phyloP scores from a whole-genome alignment of 805 yeast genomes.

The Candida piceae region DNA sequence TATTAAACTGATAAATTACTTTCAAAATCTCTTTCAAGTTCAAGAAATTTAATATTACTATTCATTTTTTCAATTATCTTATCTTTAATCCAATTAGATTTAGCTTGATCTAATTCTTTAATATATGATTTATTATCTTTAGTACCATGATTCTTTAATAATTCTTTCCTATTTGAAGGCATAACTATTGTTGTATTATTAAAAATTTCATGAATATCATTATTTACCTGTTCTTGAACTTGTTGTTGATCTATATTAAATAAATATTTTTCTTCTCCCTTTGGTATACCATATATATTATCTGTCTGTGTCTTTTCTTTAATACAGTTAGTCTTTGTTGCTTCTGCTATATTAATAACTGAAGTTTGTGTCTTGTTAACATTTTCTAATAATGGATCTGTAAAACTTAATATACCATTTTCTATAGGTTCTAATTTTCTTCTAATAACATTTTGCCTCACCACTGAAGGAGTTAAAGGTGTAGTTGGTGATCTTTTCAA shows the following conservation, averaged over 20 bases:
- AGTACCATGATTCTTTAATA: too few relatives aligned
- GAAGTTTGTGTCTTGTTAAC: conserved; percentile 3
- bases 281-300: conserved; percentile 1
- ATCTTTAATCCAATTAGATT: conserved; percentile 14
- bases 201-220: conserved; percentile 2
- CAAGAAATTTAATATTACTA: conserved; percentile 16
- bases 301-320: neutral
- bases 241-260: conserved; percentile 1
- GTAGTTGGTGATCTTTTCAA: conserved; percentile 29
- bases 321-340: neutral
- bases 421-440: conserved; percentile 15
- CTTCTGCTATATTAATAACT: neutral
- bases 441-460: conserved; percentile 22
- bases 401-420: neutral
- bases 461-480: conserved; percentile 27
- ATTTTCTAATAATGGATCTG: conserved; percentile 2
- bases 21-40: conserved; percentile 18
- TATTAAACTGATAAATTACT: too few relatives aligned
- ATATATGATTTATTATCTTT: too few relatives aligned
- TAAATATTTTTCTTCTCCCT: conserved; percentile 2
- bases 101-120: too few relatives aligned
- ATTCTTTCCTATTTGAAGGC: neutral
- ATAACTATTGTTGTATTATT: conserved; percentile 2
- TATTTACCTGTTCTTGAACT: neutral
- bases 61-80: conserved; percentile 9